These are phyloP conservation scores for Takashimella koratensis DNA, from an alignment of 1,284 basidiomycete species.

Conservation along the genomic window DNA sequence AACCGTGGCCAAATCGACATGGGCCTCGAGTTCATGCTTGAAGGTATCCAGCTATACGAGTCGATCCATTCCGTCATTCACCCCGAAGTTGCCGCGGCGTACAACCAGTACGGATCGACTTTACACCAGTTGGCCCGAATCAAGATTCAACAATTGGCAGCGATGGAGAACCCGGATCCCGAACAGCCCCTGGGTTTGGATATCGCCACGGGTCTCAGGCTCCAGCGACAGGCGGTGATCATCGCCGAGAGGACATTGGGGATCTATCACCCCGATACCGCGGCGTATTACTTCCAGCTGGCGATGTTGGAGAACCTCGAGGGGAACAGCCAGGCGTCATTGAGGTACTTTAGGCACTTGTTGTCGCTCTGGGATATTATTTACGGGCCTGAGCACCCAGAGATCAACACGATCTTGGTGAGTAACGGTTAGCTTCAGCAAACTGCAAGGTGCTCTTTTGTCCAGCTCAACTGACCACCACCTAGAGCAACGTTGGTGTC, in stretches of 20 bases:
- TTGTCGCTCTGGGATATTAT: constrained; percentile 54
- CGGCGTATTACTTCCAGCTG: constrained; percentile 57
- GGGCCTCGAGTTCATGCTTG: constrained; percentile 56
- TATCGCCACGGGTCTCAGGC: constrained; percentile 51
- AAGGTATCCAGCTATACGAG: constrained; percentile 57
- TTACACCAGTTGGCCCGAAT: constrained; percentile 50
- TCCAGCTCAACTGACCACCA: background rate
- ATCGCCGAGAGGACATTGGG: constrained; percentile 56
- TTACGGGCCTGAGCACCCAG: constrained; percentile 55
- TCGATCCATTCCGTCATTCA: constrained; percentile 57
- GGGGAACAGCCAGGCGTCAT: constrained; percentile 49
- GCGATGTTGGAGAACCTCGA: constrained; percentile 54
- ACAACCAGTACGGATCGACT: constrained; percentile 53
- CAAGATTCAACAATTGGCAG: constrained; percentile 44
- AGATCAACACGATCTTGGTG: constrained; percentile 52
- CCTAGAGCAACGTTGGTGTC: constrained; percentile 48
- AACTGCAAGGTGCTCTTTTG: too few relatives aligned
- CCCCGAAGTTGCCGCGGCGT: constrained; percentile 55
- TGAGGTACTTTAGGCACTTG: constrained; percentile 55
- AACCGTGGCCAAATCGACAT: constrained; percentile 52
- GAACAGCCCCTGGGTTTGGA: constrained; percentile 47
- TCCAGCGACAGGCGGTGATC: constrained; percentile 57
- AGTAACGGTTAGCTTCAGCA: constrained; percentile 33
- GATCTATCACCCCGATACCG: constrained; percentile 55
- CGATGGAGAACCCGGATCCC: constrained; percentile 37